Evolutionary conservation across 768 basidiomycete genomes (phyloP), one percentile per base, ranked within the genome.

Genomic region (Pulveroboletus frians): DNA sequence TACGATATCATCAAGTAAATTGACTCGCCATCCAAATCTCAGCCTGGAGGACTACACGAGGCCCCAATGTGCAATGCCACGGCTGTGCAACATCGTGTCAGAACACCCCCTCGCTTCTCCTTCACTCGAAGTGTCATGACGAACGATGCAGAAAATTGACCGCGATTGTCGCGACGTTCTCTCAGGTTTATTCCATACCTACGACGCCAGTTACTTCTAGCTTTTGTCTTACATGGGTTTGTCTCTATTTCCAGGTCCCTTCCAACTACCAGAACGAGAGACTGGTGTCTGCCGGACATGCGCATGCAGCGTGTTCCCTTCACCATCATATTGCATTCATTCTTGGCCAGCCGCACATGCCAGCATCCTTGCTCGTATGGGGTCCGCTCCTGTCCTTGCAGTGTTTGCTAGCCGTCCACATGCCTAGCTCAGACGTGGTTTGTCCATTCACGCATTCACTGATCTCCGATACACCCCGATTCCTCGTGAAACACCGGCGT

Each of bases 11-110:
- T 14, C 15, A 4, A 7, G 18, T 31, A 34, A 32, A 37, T 50
- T 51, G 21, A 56, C 46, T 45, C 43, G 43, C 41, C 20, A 47
- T 52, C 52, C 5, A 20, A 15, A 23, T 26, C 6, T 26, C 34
- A 11, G 39, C 63, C 57, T 54, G 60, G 43, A 65, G 60, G 60
- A 39, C 37, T 34, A 51, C 61, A 65, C 54, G 61, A 59, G 61
- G 61, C 43, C 26, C 29, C 35, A 35, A 14, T 43, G 46, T 44
- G n/a, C 38, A 7, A 26, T 32, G 31, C 49, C 20, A 53, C 34
- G 49, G 52, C 55, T 50, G 54, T 41, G 61, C 43, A 53, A 31
- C 55, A 45, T 41, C 43, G 27, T 37, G 50, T 44, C 23, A 40
- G 15, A 49, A 46, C 40, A 35, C 50, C 47, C 23, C 45, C 30